Evolutionary conservation across 2,329 filamentous ascomycete genomes (phyloP), one percentile per base, ranked within the genome.

Genomic region (Ceratocystis cubensis): DNA sequence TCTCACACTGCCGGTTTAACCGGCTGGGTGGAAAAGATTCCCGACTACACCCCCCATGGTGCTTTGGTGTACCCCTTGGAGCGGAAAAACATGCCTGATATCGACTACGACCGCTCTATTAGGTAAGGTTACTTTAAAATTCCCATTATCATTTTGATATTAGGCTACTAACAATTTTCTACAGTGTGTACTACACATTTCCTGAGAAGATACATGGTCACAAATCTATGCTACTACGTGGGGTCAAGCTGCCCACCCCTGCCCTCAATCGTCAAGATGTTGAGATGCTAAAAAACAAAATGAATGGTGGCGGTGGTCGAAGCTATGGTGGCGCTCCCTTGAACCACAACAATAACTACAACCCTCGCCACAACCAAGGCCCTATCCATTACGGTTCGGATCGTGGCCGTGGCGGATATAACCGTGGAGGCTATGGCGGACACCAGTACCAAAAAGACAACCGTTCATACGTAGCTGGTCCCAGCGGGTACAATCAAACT

Each of bases 161-260:
- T 56, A 48, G 17, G 7, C 10, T 61, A 67, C 75, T 78, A 73
- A 78, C 70, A 13, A 57, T 33, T 5, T 65, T 17, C 17, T 50
- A 48, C 70, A 96, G 89, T 73, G 91, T 97, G 10, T 80, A 89
- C 72, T 99, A 95, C 73, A 85, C 91, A 57, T 88, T 96, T 76
- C 92, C 93, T 0, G 80, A 82, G 50, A 84, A 84, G 20, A 80
- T 79, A 8, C 83, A 89, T 71, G 79, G 84, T 3, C 94, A 99
- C 77, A 96, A 96, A 74, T 96, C 92, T 5, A 95, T 96, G 88
- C 82, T 99, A 15, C 81, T 99, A 45, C 87, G 91, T 2, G 94
- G 94, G 13, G 86, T 92, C 48, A 85, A 87, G 71, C 81, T 92
- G 66, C 84, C 88, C 3, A 77, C 81, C 1, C 84, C 89, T 1